Conservation (phyloP, 1,284 basidiomycete species). For the Ustilago bromivora region DNA sequence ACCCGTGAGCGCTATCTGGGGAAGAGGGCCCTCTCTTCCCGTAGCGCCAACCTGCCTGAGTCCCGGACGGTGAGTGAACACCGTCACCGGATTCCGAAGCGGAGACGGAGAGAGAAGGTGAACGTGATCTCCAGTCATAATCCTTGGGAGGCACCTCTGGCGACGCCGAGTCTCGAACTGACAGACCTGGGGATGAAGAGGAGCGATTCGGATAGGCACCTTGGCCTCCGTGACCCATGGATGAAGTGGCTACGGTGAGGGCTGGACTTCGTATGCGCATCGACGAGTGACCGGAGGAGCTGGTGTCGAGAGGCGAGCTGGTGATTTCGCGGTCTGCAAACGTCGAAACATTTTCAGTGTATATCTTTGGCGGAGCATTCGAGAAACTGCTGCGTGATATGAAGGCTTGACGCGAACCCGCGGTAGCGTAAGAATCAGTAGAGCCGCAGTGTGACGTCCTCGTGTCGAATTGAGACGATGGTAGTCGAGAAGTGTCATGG, state of each 20-base stretch:
- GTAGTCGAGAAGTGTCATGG: conserved; percentile 12
- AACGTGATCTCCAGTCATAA: conserved; percentile 30
- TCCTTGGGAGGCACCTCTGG: conserved; percentile 35
- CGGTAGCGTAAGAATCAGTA: conserved; percentile 29
- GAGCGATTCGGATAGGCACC: neutral
- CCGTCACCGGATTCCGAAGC: conserved; percentile 24
- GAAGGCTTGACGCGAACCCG: conserved; percentile 14
- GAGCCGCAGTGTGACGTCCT: conserved; percentile 27
- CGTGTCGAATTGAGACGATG: conserved; percentile 24
- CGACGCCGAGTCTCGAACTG: conserved; percentile 19
- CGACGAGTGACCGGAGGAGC: conserved; percentile 50
- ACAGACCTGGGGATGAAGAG: conserved; percentile 23
- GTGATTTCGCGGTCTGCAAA: conserved; percentile 21
- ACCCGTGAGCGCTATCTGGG: conserved; percentile 16
- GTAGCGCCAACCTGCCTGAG: neutral
- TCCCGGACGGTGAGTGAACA: conserved; percentile 7
- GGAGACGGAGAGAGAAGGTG: conserved; percentile 31
- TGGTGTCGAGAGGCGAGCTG: conserved; percentile 45
- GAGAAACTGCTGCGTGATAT: conserved; percentile 19
- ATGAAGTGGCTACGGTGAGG: conserved; percentile 32
- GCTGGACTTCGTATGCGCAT: conserved; percentile 33
- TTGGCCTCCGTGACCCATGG: conserved; percentile 20
- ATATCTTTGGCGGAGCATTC: conserved; percentile 27
- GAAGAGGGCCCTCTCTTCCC: conserved; percentile 20
- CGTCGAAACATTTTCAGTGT: conserved; percentile 14